phyloP scores from a whole-genome alignment of 2,329 filamentous ascomycete species.

The Trichoderma arundinaceum region DNA sequence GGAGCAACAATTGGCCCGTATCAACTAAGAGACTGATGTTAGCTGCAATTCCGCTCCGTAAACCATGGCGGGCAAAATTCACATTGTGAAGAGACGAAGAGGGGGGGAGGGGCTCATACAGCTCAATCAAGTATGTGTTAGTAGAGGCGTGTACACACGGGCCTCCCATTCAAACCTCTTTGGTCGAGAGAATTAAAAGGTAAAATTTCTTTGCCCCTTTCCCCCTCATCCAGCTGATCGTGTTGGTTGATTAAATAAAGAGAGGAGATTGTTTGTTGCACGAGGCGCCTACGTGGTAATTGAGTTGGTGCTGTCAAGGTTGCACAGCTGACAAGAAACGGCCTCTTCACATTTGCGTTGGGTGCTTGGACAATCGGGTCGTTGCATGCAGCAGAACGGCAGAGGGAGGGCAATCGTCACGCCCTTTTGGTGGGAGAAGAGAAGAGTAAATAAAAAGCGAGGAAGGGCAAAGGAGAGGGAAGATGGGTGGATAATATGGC shows the following conservation, averaged over 20 bases:
- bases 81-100: background rate
- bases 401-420: background rate
- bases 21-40: background rate
- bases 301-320: slow-evolving; percentile 17
- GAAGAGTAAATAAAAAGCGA: background rate
- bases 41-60: background rate
- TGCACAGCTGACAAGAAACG: slow-evolving; percentile 14
- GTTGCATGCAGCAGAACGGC: background rate
- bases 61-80: background rate
- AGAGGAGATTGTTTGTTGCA: slow-evolving; percentile 7
- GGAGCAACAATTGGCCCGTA: background rate
- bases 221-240: background rate
- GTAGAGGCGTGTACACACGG: slow-evolving; percentile 19
- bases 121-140: slow-evolving; percentile 6
- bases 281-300: slow-evolving; percentile 15
- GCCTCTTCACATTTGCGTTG: slow-evolving; percentile 1
- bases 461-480: background rate
- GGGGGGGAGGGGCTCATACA: slow-evolving; percentile 15
- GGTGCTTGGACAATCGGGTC: slow-evolving; percentile 1
- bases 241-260: slow-evolving; percentile 14
- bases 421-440: background rate
- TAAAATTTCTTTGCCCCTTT: background rate
- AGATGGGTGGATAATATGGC: slow-evolving; percentile 4
- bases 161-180: slow-evolving; percentile 16
- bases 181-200: background rate